Evolutionary conservation across 2,329 filamentous ascomycete species (phyloP).

Genomic region (Penicillium psychrosexuale): DNA sequence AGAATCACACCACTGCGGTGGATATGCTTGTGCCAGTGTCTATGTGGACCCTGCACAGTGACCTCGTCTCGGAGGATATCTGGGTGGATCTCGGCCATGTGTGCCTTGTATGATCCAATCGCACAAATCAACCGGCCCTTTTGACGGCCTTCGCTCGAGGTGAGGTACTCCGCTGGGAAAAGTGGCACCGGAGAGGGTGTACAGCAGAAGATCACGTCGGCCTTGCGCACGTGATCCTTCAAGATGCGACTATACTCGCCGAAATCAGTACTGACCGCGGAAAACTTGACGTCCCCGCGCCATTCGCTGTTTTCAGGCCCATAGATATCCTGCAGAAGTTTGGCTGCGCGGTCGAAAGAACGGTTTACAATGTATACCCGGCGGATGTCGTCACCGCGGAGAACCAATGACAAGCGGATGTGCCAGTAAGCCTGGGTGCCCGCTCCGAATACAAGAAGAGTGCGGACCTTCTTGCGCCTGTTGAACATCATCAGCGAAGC

Average conservation of each 20-base stretch:
- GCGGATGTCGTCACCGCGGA: slow-evolving; percentile 64
- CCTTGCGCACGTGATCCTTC: slow-evolving; percentile 64
- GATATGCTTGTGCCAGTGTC: slow-evolving; percentile 51
- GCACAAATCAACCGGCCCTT: slow-evolving; percentile 46
- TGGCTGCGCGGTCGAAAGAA: slow-evolving; percentile 45
- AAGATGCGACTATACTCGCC: slow-evolving; percentile 66
- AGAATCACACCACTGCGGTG: slow-evolving; percentile 59
- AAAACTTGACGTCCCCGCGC: slow-evolving; percentile 65
- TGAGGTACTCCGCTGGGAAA: slow-evolving; percentile 72
- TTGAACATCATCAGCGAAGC: slow-evolving; percentile 60
- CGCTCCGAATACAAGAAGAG: slow-evolving; percentile 78
- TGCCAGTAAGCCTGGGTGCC: slow-evolving; percentile 96
- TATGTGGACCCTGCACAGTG: slow-evolving; percentile 42
- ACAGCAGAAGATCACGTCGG: slow-evolving; percentile 84
- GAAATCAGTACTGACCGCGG: slow-evolving; percentile 66
- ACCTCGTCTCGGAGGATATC: slow-evolving; percentile 68
- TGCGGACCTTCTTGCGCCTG: slow-evolving; percentile 67
- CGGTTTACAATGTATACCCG: slow-evolving; percentile 82
- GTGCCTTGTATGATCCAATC: slow-evolving; percentile 55
- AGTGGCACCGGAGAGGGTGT: slow-evolving; percentile 72
- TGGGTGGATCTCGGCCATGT: slow-evolving; percentile 81
- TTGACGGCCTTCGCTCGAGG: slow-evolving; percentile 50
- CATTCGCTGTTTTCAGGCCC: slow-evolving; percentile 55
- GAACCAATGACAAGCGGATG: slow-evolving; percentile 73
- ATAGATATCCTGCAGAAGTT: slow-evolving; percentile 55